Base-by-base conservation (phyloP, 1,284 basidiomycete species). In the Trametes pubescens region DNA sequence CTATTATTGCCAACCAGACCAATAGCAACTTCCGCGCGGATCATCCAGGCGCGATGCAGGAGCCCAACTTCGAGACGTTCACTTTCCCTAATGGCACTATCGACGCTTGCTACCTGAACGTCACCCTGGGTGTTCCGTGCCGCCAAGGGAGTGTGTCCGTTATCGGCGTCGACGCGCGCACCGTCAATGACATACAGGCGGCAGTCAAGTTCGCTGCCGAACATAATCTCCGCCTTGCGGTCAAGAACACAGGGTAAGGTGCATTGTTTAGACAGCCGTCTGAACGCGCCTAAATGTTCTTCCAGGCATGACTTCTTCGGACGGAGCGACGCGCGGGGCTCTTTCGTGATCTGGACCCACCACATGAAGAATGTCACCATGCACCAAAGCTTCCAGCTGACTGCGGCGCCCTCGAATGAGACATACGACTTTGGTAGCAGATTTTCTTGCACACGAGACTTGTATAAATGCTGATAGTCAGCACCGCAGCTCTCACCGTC, bases 181-280 rank as follows among this genome's bases (percentile, higher is more conserved):
- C 67, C 0, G 71, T 73, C 2, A 54, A 37, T 13, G 82, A 81
- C 62, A 67, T 85, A 4, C 77, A 81, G 64, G 77, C 74, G 32
- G 80, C 79, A 1, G 75, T 83, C 10, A 73, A 73, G 32, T 83
- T 84, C 65, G 80, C 79, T 0, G 73, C 64, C 1, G 57, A 72
- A 29, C 71, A 81, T 57, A 78, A 80, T 62, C 68, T 85, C 14
- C 77, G 78, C 4, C 63, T 84, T 0, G 80, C 78, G 0, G 72
- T 84, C 18, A 85, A 84, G 72, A 83, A 82, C 61, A 84, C 82
- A 0, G 83, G 83, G 76, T 79, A 60, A 37, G 75, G 14, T 32
- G 29, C 37, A 38, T 38, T 13, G 6, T 13, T 35, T 35, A 6
- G 34, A 13, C 34, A 14, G 16, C 10, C 4, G 37, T 14, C 21